Evolutionary conservation across 805 yeast genomes (phyloP), one percentile per base, ranked within the genome.

Genomic region (Barnettozyma californica): DNA sequence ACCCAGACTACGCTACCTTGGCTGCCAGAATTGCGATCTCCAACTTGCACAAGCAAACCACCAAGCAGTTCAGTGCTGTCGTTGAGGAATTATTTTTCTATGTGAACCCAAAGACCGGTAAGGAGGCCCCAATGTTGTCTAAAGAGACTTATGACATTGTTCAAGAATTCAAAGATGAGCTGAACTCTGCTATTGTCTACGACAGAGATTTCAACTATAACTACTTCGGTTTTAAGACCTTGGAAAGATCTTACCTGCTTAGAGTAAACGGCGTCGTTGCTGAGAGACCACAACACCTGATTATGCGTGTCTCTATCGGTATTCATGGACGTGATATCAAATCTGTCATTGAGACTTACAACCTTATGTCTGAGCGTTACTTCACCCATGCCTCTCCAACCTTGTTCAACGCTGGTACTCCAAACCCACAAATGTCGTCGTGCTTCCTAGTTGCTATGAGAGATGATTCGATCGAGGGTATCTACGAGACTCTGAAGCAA

Each of bases 341-440:
- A 37, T 70, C 73, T 16, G 95, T 80, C 4, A 60, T 83, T 11
- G 95, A 91, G 67, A 89, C 97, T 11, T 92, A 91, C 67, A 77
- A 86, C 55, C 69, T 85, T 60, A 91, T 92, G 97, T 87, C 96
- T 5, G 71, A 75, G 59, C 86, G 85, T 66, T 87, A 82, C 64
- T 89, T 92, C 70, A 87, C 91, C 43, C 98, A 92, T 64, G 97
- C 96, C 4, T 87, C 97, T 8, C 98, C 99, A 10, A 92, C 99
- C 1, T 71, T 92, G 51, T 92, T 87, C 76, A 91, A 91, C 60
- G 87, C 97, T 1, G 98, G 97, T 44, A 88, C 96, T 25, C 84
- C 90, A 34, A 73, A 78, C 49, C 86, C 94, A 25, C 88, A 80
- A 64, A 77, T 92, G 74, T 87, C 97, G 14, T 91, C 97, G 13